Conservation (phyloP, 352 stramenopile species). For the Albugo laibachii region DNA sequence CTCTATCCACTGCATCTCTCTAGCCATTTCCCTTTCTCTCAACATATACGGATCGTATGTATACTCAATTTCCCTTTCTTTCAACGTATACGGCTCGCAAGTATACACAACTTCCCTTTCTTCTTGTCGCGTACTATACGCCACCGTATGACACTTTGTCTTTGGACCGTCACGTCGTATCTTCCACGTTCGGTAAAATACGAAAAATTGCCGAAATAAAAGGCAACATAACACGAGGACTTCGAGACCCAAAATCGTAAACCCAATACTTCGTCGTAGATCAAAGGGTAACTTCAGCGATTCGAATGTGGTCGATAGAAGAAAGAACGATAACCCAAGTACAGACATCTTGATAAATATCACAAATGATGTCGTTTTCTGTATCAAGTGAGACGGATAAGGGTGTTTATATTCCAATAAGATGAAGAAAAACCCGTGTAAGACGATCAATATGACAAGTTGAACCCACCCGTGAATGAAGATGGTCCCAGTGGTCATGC, state of each 20-base stretch:
- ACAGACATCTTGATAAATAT: conserved; percentile 81
- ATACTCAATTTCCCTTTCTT: background rate
- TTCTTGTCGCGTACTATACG: background rate
- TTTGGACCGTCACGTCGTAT: conserved; percentile 16
- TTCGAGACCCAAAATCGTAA: conserved; percentile 64
- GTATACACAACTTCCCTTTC: background rate
- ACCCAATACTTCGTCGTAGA: conserved; percentile 48
- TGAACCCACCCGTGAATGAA: conserved; percentile 57
- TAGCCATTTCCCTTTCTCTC: no score
- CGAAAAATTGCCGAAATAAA: conserved; percentile 70
- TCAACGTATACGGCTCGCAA: no score
- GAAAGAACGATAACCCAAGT: conserved; percentile 62
- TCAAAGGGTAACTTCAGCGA: conserved; percentile 46
- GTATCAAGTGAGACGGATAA: conserved; percentile 61
- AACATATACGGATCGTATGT: no score
- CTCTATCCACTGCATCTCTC: no score
- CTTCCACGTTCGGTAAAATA: conserved; percentile 77
- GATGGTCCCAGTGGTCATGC: conserved; percentile 65
- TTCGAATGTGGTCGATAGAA: conserved; percentile 49
- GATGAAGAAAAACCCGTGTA: conserved; percentile 64
- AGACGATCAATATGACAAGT: conserved; percentile 44
- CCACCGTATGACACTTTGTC: background rate
- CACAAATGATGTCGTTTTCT: conserved; percentile 73
- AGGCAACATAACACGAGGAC: conserved; percentile 61
- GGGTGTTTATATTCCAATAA: conserved; percentile 72